Evolutionary conservation across 805 yeast genomes (phyloP).

Genomic region (Sugiyamaella smithiae): DNA sequence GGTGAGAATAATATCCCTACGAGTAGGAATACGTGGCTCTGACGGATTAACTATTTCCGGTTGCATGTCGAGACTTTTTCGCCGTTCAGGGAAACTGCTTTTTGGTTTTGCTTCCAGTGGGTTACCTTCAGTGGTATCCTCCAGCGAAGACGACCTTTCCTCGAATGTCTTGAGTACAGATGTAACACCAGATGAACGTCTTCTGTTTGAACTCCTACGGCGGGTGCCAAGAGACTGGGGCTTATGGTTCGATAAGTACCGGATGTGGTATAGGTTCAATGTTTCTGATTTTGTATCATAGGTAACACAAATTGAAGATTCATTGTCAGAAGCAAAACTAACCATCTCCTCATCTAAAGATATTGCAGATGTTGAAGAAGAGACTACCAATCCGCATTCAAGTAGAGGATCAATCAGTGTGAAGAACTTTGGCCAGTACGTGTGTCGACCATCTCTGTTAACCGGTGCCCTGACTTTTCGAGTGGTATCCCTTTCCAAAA

Average conservation of each 20-base stretch:
- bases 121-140: not conserved
- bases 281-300: constrained; percentile 45
- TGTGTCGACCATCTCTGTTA: constrained; percentile 8
- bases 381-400: constrained; percentile 67
- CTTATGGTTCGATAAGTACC: constrained; percentile 36
- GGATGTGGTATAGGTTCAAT: constrained; percentile 55
- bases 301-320: constrained; percentile 53
- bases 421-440: constrained; percentile 44
- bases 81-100: not conserved
- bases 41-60: not conserved
- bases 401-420: constrained; percentile 72
- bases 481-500: constrained; percentile 50
- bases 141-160: not conserved
- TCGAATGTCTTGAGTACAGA: not conserved
- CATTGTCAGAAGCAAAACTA: constrained; percentile 47
- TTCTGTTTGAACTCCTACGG: not conserved
- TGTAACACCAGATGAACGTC: not conserved
- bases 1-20: constrained; percentile 64
- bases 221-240: constrained; percentile 8
- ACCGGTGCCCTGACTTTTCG: not conserved
- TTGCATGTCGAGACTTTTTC: constrained; percentile 3
- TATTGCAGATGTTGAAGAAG: constrained; percentile 66
- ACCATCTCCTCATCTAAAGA: constrained; percentile 56
- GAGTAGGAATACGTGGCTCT: not conserved
- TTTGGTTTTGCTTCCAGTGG: not conserved